These are phyloP conservation scores for Paramecium biaurelia DNA, from an alignment of 73 alveolate genomes.

Conservation along the genomic window DNA sequence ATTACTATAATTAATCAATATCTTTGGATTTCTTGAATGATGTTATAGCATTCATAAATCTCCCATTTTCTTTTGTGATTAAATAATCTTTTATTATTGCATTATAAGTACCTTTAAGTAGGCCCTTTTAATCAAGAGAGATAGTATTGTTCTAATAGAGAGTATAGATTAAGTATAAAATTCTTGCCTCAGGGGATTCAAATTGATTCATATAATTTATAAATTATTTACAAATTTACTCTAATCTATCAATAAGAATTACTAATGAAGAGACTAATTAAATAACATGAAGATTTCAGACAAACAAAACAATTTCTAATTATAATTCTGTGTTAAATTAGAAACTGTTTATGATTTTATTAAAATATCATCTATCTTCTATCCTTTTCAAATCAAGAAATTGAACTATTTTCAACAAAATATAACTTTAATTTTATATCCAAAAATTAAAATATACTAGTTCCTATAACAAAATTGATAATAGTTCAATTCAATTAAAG, in stretches of 20 bases:
- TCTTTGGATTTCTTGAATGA: background rate
- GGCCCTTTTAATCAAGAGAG: background rate
- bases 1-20: background rate
- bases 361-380: background rate
- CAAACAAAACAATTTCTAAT: too few species aligned
- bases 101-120: background rate
- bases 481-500: slow-evolving; percentile 26
- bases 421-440: background rate
- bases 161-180: background rate
- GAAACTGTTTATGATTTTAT: background rate
- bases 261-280: background rate
- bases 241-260: background rate
- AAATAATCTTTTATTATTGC: background rate
- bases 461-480: background rate
- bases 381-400: background rate
- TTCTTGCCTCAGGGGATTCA: background rate
- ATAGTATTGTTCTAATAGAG: background rate
- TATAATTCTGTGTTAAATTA: too few species aligned
- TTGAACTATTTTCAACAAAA: background rate
- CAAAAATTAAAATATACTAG: background rate
- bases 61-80: background rate
- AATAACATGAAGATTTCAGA: background rate
- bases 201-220: slow-evolving; percentile 4
- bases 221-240: background rate
- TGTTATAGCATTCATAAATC: background rate